Evolutionary conservation across 495 filamentous ascomycete species (phyloP), one percentile per base, ranked within the genome.

Genomic region (Pseudomonodictys pantanalensis): DNA sequence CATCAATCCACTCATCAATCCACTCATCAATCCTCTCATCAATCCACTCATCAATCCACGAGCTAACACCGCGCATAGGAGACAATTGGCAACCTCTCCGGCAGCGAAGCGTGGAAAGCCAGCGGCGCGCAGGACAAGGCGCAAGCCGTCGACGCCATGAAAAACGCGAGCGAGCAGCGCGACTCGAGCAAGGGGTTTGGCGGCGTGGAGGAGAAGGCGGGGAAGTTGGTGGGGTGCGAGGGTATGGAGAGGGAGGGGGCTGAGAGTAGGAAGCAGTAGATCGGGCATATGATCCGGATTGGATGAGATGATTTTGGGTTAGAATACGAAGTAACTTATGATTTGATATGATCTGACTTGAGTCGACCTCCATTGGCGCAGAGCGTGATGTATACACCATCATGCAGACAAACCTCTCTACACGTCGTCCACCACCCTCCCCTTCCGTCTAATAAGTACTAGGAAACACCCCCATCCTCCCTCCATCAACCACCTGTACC

Each of bases 401-500:
- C n/a, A n/a, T n/a, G n/a, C n/a, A n/a, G n/a, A n/a, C n/a, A n/a
- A n/a, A n/a, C n/a, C n/a, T n/a, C n/a, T n/a, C n/a, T n/a, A n/a
- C n/a, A n/a, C n/a, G n/a, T n/a, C n/a, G n/a, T n/a, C n/a, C n/a
- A n/a, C n/a, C n/a, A n/a, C n/a, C n/a, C n/a, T n/a, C n/a, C n/a
- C n/a, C n/a, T n/a, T n/a, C n/a, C n/a, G n/a, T 47, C 39, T 64
- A 82, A 58, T 84, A 84, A 1, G 71, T 70, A 10, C 73, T 59
- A 8, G 81, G 83, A 53, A 79, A 73, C 0, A 73, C 66, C 8
- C 68, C 55, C 38, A 84, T 46, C 35, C 83, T 68, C 1, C 86
- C 86, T 7, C 86, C 86, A 68, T 87, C 84, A 2, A 68, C 69
- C 3, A 85, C 52, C 10, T 84, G 56, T 24, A 83, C 73, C n/a